phyloP scores from a whole-genome alignment of 805 yeast species.

The Grigorovia yakushimaensis region DNA sequence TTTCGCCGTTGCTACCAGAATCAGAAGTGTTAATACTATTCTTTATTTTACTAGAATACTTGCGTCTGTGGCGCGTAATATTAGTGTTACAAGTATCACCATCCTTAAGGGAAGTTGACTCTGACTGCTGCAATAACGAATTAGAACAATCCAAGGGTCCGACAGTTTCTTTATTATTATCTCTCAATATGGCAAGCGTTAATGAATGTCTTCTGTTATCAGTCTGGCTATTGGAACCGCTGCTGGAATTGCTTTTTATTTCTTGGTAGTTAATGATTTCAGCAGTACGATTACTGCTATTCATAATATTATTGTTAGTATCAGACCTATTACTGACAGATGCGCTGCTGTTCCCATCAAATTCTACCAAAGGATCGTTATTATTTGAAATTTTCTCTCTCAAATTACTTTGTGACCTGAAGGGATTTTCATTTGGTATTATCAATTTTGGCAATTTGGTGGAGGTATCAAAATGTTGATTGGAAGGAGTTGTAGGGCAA shows the following conservation, averaged over 20 bases:
- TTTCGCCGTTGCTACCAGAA: constrained; percentile 8
- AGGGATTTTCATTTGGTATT: not conserved
- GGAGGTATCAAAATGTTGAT: not conserved
- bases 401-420: not conserved
- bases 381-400: not conserved
- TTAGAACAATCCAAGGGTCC: not conserved
- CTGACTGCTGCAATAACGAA: not conserved
- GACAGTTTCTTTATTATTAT: not conserved
- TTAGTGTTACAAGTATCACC: not conserved
- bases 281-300: not conserved
- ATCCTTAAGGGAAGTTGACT: not conserved
- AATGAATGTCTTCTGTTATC: constrained; percentile 5
- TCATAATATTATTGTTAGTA: not conserved
- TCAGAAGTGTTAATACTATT: not conserved
- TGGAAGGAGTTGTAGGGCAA: not conserved
- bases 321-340: not conserved
- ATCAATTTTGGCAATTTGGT: not conserved
- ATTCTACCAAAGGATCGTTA: not conserved
- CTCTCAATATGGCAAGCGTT: not conserved
- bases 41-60: not conserved
- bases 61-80: not conserved
- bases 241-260: too few species aligned
- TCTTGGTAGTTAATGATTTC: not conserved
- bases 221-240: not conserved
- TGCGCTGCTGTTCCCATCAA: not conserved